Base-by-base conservation (phyloP, 2,329 filamentous ascomycete species). In the Plenodomus lindquistii region DNA sequence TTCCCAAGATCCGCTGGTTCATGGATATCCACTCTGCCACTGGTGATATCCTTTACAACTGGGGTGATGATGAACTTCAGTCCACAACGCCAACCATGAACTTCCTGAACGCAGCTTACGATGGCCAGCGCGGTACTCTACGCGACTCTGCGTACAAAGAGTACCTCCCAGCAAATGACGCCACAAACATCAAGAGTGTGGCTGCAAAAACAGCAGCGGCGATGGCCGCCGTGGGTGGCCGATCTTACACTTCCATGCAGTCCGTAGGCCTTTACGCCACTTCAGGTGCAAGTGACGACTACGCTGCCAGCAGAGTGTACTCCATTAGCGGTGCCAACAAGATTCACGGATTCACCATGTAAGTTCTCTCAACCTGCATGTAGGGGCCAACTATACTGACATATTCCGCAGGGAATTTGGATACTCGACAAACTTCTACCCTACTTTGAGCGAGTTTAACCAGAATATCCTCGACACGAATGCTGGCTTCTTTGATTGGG, bases 1-100 rank as follows among this genome's bases (percentile, higher is more conserved):
- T 78, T 65, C 65, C 71, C 40, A 75, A 76, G 37, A 67, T 85
- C 38, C 73, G 77, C 21, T 85, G 81, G 81, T 82, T 82, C 63
- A 69, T 84, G 50, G 82, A 85, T 54, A 73, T 85, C 37, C 82
- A 85, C 73, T 82, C 81, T 1, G 79, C 74, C 21, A 73, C 75
- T 0, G 80, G 79, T 2, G 71, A 77, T 24, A 71, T 85, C 16
- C 67, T 85, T 13, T 84, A 83, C 66, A 75, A 72, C 45, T 85
- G 81, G 81, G 81, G 82, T 18, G 78, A 81, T 53, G 81, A 84
- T 54, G 73, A 79, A 39, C 71, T 77, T 47, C 81, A 84, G 66
- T 69, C 67, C 42, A 72, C 65, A 0, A 73, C 75, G 38, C 60
- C 75, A 0, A 58, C 57, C 40, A 79, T 80, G 74, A 83, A 76